Conservation (phyloP, 495 filamentous ascomycete species). For the Cudoniella acicularis region DNA sequence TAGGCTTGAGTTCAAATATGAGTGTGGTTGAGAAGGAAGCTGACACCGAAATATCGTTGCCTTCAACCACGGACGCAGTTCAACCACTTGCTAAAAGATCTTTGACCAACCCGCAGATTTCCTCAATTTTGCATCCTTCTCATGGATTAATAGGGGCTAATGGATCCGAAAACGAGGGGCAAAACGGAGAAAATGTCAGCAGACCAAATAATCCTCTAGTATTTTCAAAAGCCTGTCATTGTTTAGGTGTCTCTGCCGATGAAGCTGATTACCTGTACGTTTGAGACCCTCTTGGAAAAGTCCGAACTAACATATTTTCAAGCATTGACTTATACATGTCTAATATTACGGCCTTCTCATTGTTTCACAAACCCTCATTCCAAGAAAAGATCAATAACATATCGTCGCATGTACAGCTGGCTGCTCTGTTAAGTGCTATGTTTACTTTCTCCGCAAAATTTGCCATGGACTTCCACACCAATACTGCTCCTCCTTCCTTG, state of each 20-base stretch:
- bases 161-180: not conserved
- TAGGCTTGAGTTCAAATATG: no score
- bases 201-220: not conserved
- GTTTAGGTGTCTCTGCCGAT: not conserved
- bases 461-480: not conserved
- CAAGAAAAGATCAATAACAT: constrained; percentile 25
- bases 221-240: not conserved
- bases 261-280: not conserved
- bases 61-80: no score
- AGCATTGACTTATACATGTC: constrained; percentile 29
- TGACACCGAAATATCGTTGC: no score
- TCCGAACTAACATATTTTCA: not conserved
- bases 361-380: constrained; percentile 28
- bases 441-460: constrained; percentile 28
- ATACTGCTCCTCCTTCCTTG: not conserved
- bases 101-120: no score
- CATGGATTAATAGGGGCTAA: no score
- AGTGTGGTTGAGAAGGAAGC: no score
- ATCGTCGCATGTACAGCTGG: constrained; percentile 14
- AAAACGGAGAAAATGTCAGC: not conserved
- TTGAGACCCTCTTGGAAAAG: not conserved
- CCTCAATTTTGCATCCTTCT: constrained; percentile 12
- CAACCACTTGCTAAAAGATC: no score
- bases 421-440: constrained; percentile 30
- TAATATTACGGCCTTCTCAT: constrained; percentile 28